Conservation (phyloP, 2,329 filamentous ascomycete genomes). For the Phialemonium atrogriseum region DNA sequence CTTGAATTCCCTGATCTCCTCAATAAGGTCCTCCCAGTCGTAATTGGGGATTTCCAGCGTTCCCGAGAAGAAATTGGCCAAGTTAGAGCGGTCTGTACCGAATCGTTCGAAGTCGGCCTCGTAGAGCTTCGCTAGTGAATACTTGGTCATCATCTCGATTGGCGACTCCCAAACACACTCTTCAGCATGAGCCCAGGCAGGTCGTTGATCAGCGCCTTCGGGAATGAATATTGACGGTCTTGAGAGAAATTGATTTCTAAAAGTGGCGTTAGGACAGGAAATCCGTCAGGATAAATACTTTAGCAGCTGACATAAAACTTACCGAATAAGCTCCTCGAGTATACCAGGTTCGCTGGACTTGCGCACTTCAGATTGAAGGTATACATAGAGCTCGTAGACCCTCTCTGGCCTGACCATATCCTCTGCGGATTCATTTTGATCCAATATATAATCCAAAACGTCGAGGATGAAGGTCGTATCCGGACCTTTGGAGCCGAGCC, state of each 20-base stretch:
- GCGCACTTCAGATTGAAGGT: background rate
- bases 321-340: background rate
- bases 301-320: too few species aligned
- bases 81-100: background rate
- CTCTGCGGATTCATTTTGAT: background rate
- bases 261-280: too few species aligned
- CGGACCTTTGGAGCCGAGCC: background rate
- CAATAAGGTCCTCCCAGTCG: conserved; percentile 3
- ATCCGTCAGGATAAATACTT: too few species aligned
- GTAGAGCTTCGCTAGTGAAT: conserved; percentile 3
- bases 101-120: background rate
- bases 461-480: background rate
- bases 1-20: conserved; percentile 5
- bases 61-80: conserved; percentile 5
- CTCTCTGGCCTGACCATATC: background rate
- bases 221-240: too few species aligned
- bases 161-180: conserved; percentile 9
- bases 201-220: too few species aligned
- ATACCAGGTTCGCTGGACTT: background rate
- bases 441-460: background rate
- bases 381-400: background rate
- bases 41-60: conserved; percentile 5
- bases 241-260: too few species aligned
- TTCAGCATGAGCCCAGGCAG: too few species aligned
- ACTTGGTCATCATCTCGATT: conserved; percentile 3